Conservation (phyloP, 345 rosid genomes). For the Murraya koenigii region DNA sequence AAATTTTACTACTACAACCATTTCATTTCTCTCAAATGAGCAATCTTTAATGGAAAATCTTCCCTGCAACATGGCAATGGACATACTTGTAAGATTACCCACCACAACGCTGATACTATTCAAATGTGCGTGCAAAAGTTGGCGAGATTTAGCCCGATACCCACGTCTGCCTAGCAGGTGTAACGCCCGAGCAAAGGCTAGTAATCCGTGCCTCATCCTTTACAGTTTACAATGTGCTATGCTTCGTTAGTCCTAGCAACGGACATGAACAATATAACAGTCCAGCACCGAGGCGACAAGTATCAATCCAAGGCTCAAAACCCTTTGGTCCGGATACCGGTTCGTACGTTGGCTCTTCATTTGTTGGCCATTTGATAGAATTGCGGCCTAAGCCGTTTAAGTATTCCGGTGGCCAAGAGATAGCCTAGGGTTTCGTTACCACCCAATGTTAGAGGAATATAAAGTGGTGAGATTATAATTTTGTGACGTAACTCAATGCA, state of each 20-base stretch:
- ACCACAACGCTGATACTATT: not conserved
- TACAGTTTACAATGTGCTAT: not conserved
- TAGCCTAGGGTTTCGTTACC: not conserved
- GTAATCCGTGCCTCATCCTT: not conserved
- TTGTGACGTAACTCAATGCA: not conserved
- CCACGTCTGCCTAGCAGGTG: not conserved
- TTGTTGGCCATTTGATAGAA: not conserved
- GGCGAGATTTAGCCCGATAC: not conserved
- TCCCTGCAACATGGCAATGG: not conserved
- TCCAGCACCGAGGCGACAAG: not conserved
- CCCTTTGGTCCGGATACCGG: not conserved
- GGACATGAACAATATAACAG: not conserved
- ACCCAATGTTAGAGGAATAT: not conserved
- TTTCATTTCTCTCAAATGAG: not conserved
- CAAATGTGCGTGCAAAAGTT: conserved; percentile 3
- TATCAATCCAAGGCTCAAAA: not conserved
- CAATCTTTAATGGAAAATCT: not conserved
- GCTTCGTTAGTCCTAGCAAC: not conserved
- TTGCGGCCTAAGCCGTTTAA: not conserved
- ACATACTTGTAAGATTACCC: not conserved
- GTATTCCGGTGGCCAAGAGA: not conserved
- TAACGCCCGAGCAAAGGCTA: not conserved
- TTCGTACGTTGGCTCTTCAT: not conserved
- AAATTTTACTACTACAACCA: not conserved
- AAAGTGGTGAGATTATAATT: not conserved